A percentile compares a stretch with the other conserved stretches of the same genome.
Evolutionary conservation across 768 basidiomycete species (phyloP).

Genomic region (Russula sp.): DNA sequence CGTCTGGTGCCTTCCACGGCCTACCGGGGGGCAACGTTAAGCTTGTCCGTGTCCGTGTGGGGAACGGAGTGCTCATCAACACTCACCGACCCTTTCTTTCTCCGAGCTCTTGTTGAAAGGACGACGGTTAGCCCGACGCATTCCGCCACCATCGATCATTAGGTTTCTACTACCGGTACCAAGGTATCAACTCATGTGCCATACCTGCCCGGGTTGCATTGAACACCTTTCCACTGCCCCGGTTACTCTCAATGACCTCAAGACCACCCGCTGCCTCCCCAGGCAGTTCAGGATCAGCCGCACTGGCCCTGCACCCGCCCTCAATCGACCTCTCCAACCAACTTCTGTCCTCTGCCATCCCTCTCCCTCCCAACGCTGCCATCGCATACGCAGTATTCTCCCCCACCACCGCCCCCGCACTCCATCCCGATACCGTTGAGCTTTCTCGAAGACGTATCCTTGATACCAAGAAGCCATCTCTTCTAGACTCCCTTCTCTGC

Average conservation of each 20-base stretch:
- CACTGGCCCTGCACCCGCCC: constrained; percentile 36
- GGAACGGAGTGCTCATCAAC: constrained; percentile 8
- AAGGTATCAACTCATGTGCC: constrained; percentile 15
- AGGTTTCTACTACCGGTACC: background rate
- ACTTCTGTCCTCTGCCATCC: constrained; percentile 48
- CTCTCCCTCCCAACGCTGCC: constrained; percentile 43
- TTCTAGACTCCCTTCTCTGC: constrained; percentile 52
- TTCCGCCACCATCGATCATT: background rate
- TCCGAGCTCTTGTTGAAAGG: too few relatives aligned
- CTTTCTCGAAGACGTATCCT: constrained; percentile 51
- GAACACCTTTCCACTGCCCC: background rate
- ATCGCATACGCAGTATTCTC: constrained; percentile 49
- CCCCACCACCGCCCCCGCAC: constrained; percentile 34
- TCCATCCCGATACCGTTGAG: constrained; percentile 49
- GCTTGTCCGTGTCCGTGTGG: background rate
- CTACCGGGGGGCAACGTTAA: background rate
- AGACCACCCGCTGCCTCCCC: constrained; percentile 32
- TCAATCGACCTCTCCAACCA: constrained; percentile 40
- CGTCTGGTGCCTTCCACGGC: constrained; percentile 2
- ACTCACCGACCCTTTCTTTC: background rate
- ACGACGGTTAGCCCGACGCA: background rate
- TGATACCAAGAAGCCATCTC: constrained; percentile 39
- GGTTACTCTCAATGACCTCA: constrained; percentile 32
- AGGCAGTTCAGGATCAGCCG: constrained; percentile 36
- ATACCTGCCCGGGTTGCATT: background rate